phyloP scores from a whole-genome alignment of 768 basidiomycete species.

The Lactarius trivialis region DNA sequence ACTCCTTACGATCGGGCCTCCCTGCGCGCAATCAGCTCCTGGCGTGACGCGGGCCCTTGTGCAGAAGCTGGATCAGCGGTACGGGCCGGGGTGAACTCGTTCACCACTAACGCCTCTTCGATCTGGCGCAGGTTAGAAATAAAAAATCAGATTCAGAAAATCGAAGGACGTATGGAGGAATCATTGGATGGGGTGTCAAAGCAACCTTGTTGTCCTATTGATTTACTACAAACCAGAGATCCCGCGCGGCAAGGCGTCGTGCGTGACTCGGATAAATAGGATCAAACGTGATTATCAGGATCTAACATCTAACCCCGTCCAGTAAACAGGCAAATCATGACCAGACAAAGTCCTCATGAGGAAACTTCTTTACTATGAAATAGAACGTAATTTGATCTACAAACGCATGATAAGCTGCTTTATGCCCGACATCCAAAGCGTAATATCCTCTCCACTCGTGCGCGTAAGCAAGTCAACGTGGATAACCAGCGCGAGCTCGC shows the following conservation, averaged over 20 bases:
- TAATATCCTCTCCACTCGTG: constrained; percentile 77
- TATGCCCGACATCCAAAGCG: constrained; percentile 80
- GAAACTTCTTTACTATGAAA: not conserved
- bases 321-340: not conserved
- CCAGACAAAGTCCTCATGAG: not conserved
- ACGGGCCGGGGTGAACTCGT: not conserved
- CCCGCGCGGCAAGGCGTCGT: not conserved
- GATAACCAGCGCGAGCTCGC: constrained; percentile 67
- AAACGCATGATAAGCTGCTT: constrained; percentile 80
- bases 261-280: not conserved
- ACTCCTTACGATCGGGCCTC: not conserved
- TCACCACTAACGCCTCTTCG: not conserved
- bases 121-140: not conserved
- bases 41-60: not conserved
- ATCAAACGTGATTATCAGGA: not conserved
- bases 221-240: no score
- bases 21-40: not conserved
- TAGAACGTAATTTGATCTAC: constrained; percentile 28
- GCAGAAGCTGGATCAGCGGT: not conserved
- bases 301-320: not conserved
- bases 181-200: no score
- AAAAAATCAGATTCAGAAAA: not conserved
- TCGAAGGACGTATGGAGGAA: constrained; percentile 1
- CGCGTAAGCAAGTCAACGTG: constrained; percentile 82
- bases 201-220: no score